These are phyloP conservation scores for Xanthoconium separans DNA, from an alignment of 1,284 basidiomycete genomes.

Conservation along the genomic window DNA sequence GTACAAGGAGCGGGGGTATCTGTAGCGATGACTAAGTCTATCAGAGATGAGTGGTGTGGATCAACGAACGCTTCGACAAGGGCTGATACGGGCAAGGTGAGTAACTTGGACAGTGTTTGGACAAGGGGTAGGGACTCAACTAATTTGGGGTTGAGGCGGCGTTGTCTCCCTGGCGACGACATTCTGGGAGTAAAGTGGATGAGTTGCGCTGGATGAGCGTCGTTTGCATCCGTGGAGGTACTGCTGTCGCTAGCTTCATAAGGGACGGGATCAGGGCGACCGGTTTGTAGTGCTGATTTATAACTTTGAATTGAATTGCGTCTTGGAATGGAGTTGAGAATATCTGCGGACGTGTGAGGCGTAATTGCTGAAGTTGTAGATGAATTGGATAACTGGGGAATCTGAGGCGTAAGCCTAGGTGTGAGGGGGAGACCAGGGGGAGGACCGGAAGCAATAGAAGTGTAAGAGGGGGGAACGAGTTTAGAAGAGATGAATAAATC, in stretches of 20 bases:
- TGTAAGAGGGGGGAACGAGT: conserved; percentile 32
- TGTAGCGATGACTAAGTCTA: conserved; percentile 12
- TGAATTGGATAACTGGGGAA: conserved; percentile 17
- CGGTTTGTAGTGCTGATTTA: conserved; percentile 29
- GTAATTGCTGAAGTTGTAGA: conserved; percentile 7
- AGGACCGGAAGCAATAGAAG: conserved; percentile 22
- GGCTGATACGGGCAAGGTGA: conserved; percentile 36
- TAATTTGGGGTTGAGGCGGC: conserved; percentile 48
- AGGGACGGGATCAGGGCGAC: conserved; percentile 18
- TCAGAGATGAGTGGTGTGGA: conserved; percentile 9
- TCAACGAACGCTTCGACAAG: conserved; percentile 54
- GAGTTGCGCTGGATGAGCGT: conserved; percentile 26
- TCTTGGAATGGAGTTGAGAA: conserved; percentile 10
- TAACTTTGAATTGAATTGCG: conserved; percentile 34
- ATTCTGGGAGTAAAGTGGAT: conserved; percentile 28
- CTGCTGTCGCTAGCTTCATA: conserved; percentile 33
- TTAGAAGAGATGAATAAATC: conserved; percentile 65
- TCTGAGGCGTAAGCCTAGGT: conserved; percentile 14
- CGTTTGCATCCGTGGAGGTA: conserved; percentile 36
- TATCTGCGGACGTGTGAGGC: conserved; percentile 14
- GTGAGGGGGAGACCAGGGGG: conserved; percentile 27
- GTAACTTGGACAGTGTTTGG: conserved; percentile 12
- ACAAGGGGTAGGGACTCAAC: conserved; percentile 39
- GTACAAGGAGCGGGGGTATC: conserved; percentile 65
- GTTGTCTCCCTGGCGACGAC: conserved; percentile 36